Conservation (phyloP, 1,284 basidiomycete species). For the Ganoderma boninense region DNA sequence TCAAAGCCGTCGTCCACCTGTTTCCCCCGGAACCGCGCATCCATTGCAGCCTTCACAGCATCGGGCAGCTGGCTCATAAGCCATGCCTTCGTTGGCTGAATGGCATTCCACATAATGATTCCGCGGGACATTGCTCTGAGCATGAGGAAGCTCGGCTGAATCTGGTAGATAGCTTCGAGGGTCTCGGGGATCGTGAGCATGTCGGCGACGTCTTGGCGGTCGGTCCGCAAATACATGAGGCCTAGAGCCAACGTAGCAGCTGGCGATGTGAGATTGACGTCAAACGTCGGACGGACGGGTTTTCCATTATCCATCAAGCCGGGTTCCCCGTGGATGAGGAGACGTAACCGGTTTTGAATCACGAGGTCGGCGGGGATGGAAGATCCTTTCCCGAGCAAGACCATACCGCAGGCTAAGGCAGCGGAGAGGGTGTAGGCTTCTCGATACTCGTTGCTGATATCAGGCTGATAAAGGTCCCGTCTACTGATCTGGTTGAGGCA, state of each 20-base stretch:
- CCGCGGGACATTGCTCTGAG: conserved; percentile 81
- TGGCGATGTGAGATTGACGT: conserved; percentile 89
- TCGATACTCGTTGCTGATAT: conserved; percentile 84
- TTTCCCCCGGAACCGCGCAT: conserved; percentile 58
- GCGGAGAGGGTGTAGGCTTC: conserved; percentile 94
- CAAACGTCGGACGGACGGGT: conserved; percentile 63
- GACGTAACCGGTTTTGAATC: conserved; percentile 70
- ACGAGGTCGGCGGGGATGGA: conserved; percentile 78
- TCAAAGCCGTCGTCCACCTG: conserved; percentile 80
- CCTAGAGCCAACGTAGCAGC: conserved; percentile 92
- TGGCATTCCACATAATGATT: conserved; percentile 89
- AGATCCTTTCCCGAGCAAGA: conserved; percentile 91
- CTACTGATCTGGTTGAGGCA: conserved; percentile 87
- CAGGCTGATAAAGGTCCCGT: conserved; percentile 79
- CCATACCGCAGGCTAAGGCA: conserved; percentile 92
- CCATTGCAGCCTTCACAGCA: conserved; percentile 69
- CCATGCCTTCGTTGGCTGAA: conserved; percentile 83
- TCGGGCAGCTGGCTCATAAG: conserved; percentile 78
- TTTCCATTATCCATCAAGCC: conserved; percentile 42
- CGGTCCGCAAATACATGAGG: conserved; percentile 91
- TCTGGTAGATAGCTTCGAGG: conserved; percentile 78
- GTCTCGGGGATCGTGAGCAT: conserved; percentile 87
- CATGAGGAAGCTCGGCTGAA: conserved; percentile 90
- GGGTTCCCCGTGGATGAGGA: conserved; percentile 78
- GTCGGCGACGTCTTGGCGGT: conserved; percentile 85